These are phyloP conservation scores for Clonostachys sp. DNA, from an alignment of 2,329 filamentous ascomycete genomes.

Conservation along the genomic window DNA sequence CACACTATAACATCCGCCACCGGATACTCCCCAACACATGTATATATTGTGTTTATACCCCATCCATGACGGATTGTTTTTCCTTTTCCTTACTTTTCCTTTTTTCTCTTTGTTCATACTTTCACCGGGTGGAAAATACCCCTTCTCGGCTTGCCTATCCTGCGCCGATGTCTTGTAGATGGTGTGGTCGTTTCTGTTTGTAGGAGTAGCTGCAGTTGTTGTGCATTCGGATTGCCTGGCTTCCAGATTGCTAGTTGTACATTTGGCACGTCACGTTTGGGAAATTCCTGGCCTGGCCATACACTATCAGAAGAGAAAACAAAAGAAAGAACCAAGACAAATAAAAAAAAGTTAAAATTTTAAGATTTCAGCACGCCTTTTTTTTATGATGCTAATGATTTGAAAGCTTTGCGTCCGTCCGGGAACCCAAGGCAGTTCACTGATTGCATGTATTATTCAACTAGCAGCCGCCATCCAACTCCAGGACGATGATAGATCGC, in stretches of 20 bases:
- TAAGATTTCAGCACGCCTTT: too few species aligned
- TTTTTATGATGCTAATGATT: too few species aligned
- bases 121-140: constrained; percentile 5
- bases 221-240: too few species aligned
- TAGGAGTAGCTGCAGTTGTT: constrained; percentile 2
- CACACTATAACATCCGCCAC: background rate
- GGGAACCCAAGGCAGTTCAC: too few species aligned
- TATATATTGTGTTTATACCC: constrained; percentile 12
- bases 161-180: constrained; percentile 10
- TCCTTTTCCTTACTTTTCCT: constrained; percentile 5
- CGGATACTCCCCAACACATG: background rate
- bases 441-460: too few species aligned
- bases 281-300: constrained; percentile 4
- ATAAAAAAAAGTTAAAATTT: too few species aligned
- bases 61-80: constrained; percentile 7
- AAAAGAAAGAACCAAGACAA: too few species aligned
- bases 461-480: too few species aligned
- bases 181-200: constrained; percentile 3
- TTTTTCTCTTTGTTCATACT: constrained; percentile 2
- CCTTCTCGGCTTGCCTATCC: constrained; percentile 6
- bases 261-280: constrained; percentile 4
- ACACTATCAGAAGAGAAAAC: constrained; percentile 2
- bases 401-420: too few species aligned
- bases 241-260: constrained; percentile 7
- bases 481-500: too few species aligned